Evolutionary conservation across 2,329 filamentous ascomycete species (phyloP).

Genomic region (Exserohilum rostratum): DNA sequence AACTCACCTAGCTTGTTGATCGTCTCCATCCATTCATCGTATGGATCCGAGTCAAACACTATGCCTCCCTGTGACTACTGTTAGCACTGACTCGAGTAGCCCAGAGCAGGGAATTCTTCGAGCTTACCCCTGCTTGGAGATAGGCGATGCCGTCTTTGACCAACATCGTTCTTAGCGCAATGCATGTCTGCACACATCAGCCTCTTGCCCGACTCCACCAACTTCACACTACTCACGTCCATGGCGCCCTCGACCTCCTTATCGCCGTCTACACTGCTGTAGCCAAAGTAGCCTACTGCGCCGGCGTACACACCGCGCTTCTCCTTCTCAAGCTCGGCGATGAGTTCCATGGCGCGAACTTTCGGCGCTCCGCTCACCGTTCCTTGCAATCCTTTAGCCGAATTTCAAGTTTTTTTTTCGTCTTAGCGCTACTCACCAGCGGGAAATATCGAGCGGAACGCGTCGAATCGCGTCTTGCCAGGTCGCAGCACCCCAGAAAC

Average conservation of each 20-base stretch:
- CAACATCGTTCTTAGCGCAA: conserved; percentile 88
- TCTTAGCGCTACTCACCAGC: conserved; percentile 63
- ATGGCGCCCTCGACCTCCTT: conserved; percentile 78
- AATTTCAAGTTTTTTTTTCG: conserved; percentile 13
- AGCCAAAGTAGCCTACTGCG: conserved; percentile 96
- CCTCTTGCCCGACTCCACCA: conserved; percentile 22
- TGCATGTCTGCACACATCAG: conserved; percentile 58
- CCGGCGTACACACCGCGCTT: conserved; percentile 96
- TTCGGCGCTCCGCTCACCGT: conserved; percentile 96
- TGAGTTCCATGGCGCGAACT: conserved; percentile 95
- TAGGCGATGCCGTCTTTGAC: conserved; percentile 91
- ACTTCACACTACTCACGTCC: conserved; percentile 61
- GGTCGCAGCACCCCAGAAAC: conserved; percentile 87
- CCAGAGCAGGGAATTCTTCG: conserved; percentile 26
- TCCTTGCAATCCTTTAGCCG: conserved; percentile 27
- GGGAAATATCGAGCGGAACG: conserved; percentile 94
- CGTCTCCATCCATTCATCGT: conserved; percentile 94
- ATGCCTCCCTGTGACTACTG: conserved; percentile 41
- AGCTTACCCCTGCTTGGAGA: conserved; percentile 83
- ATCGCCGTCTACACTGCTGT: conserved; percentile 70
- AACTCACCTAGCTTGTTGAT: conserved; percentile 83
- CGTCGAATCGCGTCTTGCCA: conserved; percentile 89
- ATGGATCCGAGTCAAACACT: conserved; percentile 75
- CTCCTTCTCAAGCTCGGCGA: conserved; percentile 90
- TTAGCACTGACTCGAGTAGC: conserved; percentile 20